Evolutionary conservation across 805 yeast species (phyloP).

Genomic region (Barnettozyma populi): DNA sequence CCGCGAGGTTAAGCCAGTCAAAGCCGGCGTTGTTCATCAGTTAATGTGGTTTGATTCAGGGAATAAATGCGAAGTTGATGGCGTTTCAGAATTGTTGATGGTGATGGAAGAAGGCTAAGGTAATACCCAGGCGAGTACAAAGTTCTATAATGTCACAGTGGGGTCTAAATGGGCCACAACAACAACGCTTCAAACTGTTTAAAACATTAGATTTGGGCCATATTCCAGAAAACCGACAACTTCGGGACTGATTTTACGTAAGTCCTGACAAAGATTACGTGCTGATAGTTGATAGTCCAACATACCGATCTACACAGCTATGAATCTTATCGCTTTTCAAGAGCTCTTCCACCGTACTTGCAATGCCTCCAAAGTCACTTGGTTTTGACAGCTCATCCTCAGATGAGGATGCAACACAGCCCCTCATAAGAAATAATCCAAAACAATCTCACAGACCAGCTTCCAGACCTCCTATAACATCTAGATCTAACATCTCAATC

Average conservation of each 20-base stretch:
- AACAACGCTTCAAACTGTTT: background rate
- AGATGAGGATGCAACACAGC: background rate
- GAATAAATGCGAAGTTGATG: background rate
- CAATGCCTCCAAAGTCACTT: background rate
- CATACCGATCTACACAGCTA: background rate
- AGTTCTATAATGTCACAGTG: background rate
- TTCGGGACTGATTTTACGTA: background rate
- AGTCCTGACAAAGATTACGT: background rate
- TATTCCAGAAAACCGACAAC: background rate
- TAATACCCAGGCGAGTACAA: background rate
- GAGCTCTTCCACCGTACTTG: background rate
- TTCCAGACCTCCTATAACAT: background rate
- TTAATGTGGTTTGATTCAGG: background rate
- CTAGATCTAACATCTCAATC: background rate
- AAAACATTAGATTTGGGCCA: background rate
- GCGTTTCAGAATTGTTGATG: background rate
- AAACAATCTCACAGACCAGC: background rate
- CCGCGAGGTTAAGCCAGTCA: slow-evolving; percentile 48
- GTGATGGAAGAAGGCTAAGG: background rate
- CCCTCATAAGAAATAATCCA: background rate
- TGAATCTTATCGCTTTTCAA: background rate
- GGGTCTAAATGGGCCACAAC: background rate
- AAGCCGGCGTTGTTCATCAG: slow-evolving; percentile 32
- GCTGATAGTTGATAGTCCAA: background rate
- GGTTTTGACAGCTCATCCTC: slow-evolving; percentile 1